A percentile compares a stretch with the other conserved stretches of the same genome.
These are phyloP conservation scores for Paracoccidioides lutzii DNA, from an alignment of 2,329 filamentous ascomycete genomes.

Conservation along the genomic window DNA sequence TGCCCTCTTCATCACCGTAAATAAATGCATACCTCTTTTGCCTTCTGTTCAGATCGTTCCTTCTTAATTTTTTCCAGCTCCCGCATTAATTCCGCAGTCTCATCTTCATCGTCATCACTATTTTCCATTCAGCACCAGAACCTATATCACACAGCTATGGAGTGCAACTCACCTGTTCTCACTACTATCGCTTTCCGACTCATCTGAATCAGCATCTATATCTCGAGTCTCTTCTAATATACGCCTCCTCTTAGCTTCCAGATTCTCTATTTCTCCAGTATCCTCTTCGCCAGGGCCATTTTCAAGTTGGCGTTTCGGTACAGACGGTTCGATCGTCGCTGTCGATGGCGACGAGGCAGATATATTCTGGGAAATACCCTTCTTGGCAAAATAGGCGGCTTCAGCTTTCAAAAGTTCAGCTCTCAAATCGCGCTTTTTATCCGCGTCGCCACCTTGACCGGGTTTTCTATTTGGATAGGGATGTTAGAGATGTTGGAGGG, in stretches of 20 bases:
- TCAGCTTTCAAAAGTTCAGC: constrained; percentile 84
- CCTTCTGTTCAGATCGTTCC: constrained; percentile 68
- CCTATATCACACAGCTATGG: neutral
- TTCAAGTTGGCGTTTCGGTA: constrained; percentile 54
- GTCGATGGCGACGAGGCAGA: constrained; percentile 13
- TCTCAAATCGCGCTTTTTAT: constrained; percentile 64
- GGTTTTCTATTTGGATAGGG: constrained; percentile 44
- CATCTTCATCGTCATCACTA: constrained; percentile 63
- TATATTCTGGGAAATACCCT: constrained; percentile 43
- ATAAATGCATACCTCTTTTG: constrained; percentile 46
- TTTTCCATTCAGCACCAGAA: constrained; percentile 20
- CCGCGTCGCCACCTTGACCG: constrained; percentile 78
- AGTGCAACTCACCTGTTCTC: constrained; percentile 41
- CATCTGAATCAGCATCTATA: constrained; percentile 69
- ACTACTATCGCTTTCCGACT: constrained; percentile 45
- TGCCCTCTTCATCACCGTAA: neutral
- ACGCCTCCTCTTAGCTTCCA: constrained; percentile 68
- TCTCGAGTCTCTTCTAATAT: constrained; percentile 80
- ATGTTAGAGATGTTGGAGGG: neutral
- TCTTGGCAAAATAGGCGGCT: constrained; percentile 74
- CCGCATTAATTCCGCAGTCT: constrained; percentile 76
- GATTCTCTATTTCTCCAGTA: constrained; percentile 47
- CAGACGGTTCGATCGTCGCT: constrained; percentile 24
- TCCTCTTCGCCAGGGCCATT: constrained; percentile 28
- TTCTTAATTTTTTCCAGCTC: constrained; percentile 90